Percentiles rank a stretch among this genome's conserved stretches.
Conservation (phyloP, 305 asterid genomes). For the Fraxinus sp. region DNA sequence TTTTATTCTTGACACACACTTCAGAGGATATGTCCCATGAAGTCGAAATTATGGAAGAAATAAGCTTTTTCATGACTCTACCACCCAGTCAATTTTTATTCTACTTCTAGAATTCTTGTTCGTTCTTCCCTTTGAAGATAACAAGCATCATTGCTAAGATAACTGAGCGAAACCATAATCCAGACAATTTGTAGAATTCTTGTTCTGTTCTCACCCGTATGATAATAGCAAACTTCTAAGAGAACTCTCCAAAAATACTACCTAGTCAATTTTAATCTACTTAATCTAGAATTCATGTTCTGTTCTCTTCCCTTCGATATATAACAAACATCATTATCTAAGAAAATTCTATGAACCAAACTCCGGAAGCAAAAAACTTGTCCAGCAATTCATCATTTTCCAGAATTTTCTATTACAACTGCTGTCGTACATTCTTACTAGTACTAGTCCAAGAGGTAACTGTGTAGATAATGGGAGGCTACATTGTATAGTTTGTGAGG, state of each 20-base stretch:
- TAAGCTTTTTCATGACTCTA: background rate
- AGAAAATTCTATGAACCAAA: background rate
- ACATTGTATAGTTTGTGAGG: constrained; percentile 36
- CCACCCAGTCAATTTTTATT: background rate
- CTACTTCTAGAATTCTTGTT: background rate
- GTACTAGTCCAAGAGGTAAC: constrained; percentile 25
- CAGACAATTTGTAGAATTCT: background rate
- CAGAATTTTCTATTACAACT: constrained; percentile 18
- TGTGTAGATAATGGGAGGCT: constrained; percentile 20
- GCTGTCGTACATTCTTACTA: constrained; percentile 37
- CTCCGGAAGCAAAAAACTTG: background rate
- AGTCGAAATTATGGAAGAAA: background rate
- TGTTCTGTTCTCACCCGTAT: background rate
- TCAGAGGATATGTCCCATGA: background rate
- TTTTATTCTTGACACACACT: background rate
- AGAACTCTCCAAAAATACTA: background rate
- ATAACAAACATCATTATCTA: background rate
- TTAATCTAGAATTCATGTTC: background rate
- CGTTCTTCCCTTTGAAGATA: background rate
- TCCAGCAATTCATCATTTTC: constrained; percentile 9
- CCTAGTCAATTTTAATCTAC: background rate
- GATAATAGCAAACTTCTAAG: background rate
- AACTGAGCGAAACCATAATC: background rate
- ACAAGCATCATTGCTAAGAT: background rate
- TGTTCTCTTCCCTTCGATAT: background rate